Evolutionary conservation across 208 protist species (phyloP).

Genomic region (Trypanosoma grayi): DNA sequence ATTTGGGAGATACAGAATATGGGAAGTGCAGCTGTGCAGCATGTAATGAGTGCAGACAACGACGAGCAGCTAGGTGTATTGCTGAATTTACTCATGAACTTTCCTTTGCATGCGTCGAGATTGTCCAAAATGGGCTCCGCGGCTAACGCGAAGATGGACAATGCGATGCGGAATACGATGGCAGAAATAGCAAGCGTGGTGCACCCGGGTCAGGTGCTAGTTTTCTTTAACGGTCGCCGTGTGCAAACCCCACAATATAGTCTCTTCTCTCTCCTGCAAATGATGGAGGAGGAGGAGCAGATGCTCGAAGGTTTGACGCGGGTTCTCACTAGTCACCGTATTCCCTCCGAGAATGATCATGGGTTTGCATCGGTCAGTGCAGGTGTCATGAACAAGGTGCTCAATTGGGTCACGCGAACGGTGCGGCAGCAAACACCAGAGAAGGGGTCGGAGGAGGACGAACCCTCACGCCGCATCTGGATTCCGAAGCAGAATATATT

Average conservation of each 20-base stretch:
- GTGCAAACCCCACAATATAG: constrained; percentile 29
- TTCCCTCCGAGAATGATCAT: neutral
- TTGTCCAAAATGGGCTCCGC: constrained; percentile 43
- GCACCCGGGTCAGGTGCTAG: constrained; percentile 17
- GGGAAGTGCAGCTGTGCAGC: constrained; percentile 47
- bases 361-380: neutral
- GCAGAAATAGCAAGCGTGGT: constrained; percentile 13
- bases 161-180: constrained; percentile 22
- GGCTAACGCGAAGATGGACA: constrained; percentile 9
- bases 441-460: neutral
- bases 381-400: neutral
- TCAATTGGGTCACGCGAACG: neutral
- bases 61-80: constrained; percentile 66
- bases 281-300: constrained; percentile 35
- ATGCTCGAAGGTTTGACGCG: constrained; percentile 15
- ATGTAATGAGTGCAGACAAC: constrained; percentile 38
- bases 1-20: constrained; percentile 71
- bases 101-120: constrained; percentile 71
- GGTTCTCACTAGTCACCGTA: constrained; percentile 12
- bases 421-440: neutral
- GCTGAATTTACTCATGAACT: constrained; percentile 76
- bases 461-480: constrained; percentile 17
- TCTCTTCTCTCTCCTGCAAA: constrained; percentile 51
- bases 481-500: constrained; percentile 27
- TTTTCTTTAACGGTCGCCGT: constrained; percentile 51